A percentile compares a stretch with the other conserved stretches of the same genome.
These are phyloP conservation scores for Aspergillus sp. DNA, from an alignment of 2,329 filamentous ascomycete genomes.

Conservation along the genomic window DNA sequence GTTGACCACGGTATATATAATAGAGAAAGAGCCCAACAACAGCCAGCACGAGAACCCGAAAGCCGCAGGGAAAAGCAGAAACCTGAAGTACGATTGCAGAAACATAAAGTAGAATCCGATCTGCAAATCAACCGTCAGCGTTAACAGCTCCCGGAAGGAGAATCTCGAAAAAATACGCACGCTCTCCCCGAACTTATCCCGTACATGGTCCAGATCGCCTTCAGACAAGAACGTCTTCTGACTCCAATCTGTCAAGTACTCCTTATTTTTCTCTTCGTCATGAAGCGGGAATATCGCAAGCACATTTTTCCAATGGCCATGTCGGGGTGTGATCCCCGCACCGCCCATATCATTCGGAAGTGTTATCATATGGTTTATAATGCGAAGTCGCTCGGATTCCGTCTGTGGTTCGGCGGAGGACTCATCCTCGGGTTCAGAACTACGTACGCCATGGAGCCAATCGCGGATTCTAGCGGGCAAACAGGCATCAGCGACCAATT, in stretches of 20 bases:
- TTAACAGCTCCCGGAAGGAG: background rate
- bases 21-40: conserved; percentile 79
- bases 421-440: conserved; percentile 70
- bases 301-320: conserved; percentile 72
- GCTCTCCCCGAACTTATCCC: conserved; percentile 71
- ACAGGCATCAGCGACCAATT: background rate
- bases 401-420: conserved; percentile 77
- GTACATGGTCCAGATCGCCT: conserved; percentile 71
- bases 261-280: conserved; percentile 72
- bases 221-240: conserved; percentile 49
- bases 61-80: conserved; percentile 76
- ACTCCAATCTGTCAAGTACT: conserved; percentile 75
- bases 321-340: conserved; percentile 71
- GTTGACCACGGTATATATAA: conserved; percentile 76
- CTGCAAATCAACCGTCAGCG: conserved; percentile 31
- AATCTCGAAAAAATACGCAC: conserved; percentile 20
- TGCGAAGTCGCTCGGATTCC: conserved; percentile 83
- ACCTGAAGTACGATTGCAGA: conserved; percentile 87
- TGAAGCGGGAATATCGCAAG: conserved; percentile 77
- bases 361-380: conserved; percentile 83
- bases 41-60: conserved; percentile 80
- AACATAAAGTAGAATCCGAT: conserved; percentile 97
- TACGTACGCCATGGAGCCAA: conserved; percentile 89
- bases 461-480: conserved; percentile 69
- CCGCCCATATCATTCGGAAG: conserved; percentile 72